phyloP scores from a whole-genome alignment of 192 early-diverging fungal species.

The Chytriomyces hyalinus region DNA sequence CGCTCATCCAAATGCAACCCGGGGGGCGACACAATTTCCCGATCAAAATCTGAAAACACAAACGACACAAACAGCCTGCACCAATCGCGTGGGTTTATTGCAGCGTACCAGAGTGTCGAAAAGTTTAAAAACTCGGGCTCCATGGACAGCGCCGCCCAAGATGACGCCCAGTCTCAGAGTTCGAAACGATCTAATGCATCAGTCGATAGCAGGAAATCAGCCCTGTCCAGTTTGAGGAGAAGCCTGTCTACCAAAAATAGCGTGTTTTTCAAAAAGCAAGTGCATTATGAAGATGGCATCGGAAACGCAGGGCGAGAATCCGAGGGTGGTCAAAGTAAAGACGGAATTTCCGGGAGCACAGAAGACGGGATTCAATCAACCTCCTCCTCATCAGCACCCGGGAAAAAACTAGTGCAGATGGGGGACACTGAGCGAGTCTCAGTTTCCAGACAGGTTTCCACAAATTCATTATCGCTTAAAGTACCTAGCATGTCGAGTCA shows the following conservation, averaged over 20 bases:
- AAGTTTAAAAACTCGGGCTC: background rate
- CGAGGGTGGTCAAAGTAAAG: background rate
- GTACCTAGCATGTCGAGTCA: background rate
- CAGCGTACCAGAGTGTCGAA: background rate
- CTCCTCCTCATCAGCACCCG: background rate
- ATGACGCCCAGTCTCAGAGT: background rate
- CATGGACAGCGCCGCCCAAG: background rate
- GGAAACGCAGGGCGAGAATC: background rate
- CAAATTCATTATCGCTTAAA: constrained; percentile 11
- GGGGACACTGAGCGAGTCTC: no score
- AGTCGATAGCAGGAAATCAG: background rate
- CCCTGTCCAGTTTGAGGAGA: constrained; percentile 7
- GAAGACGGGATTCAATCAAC: background rate
- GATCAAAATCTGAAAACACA: background rate
- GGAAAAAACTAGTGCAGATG: constrained; percentile 2
- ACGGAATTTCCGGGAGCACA: background rate
- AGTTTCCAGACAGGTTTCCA: background rate
- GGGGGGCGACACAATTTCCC: background rate
- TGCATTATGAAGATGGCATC: background rate
- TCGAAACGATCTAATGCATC: background rate
- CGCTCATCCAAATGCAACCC: background rate
- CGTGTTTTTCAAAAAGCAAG: background rate
- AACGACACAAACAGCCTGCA: background rate
- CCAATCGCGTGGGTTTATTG: background rate
- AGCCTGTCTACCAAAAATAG: background rate